Base-by-base conservation (phyloP, 495 filamentous ascomycete genomes). In the Cercophora scortea region DNA sequence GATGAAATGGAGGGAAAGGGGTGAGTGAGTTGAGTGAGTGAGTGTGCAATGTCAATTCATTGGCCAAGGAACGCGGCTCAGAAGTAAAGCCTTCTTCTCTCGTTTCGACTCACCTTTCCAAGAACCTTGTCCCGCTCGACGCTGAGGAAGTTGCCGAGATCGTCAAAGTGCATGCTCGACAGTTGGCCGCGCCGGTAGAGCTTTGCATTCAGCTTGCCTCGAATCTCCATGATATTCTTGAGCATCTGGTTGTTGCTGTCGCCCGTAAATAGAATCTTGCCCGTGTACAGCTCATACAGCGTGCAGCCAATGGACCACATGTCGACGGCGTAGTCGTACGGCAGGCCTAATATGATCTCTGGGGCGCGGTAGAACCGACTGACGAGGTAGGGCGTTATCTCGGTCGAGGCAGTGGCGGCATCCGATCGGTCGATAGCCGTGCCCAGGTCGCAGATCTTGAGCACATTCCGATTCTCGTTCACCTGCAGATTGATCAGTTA, bases 231-330 rank as follows among this genome's bases (percentile, higher is more conserved):
- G 60, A 98, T 93, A 12, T 87, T 85, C 50, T 86, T 84, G 12
- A 98, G 79, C 93, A 97, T 97, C 66, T 95, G 89, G 64, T 98
- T 97, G 75, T 98, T 98, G 72, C 88, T 90, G 50, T 87, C 83
- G 43, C 94, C 93, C 2, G 86, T 89, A 71, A 98, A 98, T 41
- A 98, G 77, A 53, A 98, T 96, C 69, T 96, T 95, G 53, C 94
- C 92, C 0, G 94, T 96, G 75, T 91, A 96, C 32, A 98, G 76
- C 69, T 98, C 93, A 68, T 92, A 98, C 25, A 98, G 73, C 18
- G 93, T 98, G 70, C 94, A 97, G 13, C 93, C 93, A 58, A 96
- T 88, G 11, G 91, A 91, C 93, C 93, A 98, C 68, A 96, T 85
- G 66, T 98, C 93, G 62, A 97, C 89, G 33, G 87, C 89, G 63